Conservation (phyloP, 2,329 filamentous ascomycete species). For the Fusarium redolens region DNA sequence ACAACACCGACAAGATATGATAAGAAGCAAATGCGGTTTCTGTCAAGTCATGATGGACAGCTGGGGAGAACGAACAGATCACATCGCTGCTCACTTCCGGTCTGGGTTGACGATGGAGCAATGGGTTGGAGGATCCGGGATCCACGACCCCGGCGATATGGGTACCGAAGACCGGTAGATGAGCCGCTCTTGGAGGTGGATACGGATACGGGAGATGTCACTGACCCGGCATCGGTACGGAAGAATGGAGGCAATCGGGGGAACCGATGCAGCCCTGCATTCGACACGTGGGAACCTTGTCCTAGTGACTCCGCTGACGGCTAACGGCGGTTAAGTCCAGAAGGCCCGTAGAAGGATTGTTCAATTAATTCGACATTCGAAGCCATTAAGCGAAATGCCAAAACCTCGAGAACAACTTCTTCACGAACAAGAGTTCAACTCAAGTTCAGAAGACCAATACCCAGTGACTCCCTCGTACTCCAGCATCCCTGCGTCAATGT, state of each 20-base stretch:
- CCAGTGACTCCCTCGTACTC: not conserved
- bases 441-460: not conserved
- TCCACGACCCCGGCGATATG: conserved; percentile 32
- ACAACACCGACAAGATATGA: conserved; percentile 44
- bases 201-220: conserved; percentile 1
- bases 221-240: conserved; percentile 15
- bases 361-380: not conserved
- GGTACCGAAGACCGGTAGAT: conserved; percentile 10
- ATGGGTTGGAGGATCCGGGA: conserved; percentile 41
- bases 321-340: conserved; percentile 20
- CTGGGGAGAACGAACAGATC: conserved; percentile 47
- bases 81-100: conserved; percentile 47
- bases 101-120: conserved; percentile 46
- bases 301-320: conserved; percentile 15
- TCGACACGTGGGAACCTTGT: conserved; percentile 30
- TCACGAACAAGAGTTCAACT: not conserved
- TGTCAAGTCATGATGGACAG: conserved; percentile 41
- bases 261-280: conserved; percentile 30
- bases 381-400: not conserved
- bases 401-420: not conserved
- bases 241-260: conserved; percentile 15
- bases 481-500: conserved; percentile 23
- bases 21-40: conserved; percentile 48
- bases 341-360: not conserved
- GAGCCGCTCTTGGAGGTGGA: conserved; percentile 3